phyloP scores from a whole-genome alignment of 2,329 filamentous ascomycete species.

The Diplodia corticola region DNA sequence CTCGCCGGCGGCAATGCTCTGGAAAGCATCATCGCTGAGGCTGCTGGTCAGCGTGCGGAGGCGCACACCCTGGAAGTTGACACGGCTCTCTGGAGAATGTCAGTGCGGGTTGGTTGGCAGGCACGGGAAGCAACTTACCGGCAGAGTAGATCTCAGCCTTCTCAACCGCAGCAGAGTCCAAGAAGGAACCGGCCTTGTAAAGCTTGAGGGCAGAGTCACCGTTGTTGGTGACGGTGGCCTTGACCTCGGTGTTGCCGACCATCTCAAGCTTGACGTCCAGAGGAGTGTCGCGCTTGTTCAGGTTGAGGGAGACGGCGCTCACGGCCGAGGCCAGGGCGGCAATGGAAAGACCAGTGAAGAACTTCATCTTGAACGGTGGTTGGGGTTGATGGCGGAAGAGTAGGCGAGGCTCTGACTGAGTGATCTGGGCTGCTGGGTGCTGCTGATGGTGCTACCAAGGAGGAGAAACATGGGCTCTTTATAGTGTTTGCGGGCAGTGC shows the following conservation, averaged over 20 bases:
- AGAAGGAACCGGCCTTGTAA: conserved; percentile 50
- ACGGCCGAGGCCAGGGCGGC: conserved; percentile 5
- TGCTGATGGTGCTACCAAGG: background rate
- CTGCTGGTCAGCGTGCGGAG: conserved; percentile 49
- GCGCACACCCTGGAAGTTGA: conserved; percentile 57
- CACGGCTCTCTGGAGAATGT: conserved; percentile 35
- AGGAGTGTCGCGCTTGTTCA: conserved; percentile 10
- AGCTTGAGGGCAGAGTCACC: conserved; percentile 53
- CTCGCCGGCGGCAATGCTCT: conserved; percentile 48
- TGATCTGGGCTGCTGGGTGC: conserved; percentile 20
- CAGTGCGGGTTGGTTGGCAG: background rate
- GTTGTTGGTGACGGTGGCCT: conserved; percentile 56
- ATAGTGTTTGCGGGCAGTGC: background rate
- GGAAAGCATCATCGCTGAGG: conserved; percentile 53
- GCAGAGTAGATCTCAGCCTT: background rate
- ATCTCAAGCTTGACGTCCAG: conserved; percentile 26
- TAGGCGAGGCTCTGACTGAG: background rate
- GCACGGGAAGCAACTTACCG: conserved; percentile 24
- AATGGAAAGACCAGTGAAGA: background rate
- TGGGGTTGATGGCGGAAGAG: background rate
- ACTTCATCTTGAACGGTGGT: background rate
- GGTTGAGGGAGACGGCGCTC: background rate
- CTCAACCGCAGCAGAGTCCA: conserved; percentile 52
- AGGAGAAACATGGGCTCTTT: background rate
- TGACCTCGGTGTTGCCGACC: conserved; percentile 55